Evolutionary conservation across 495 filamentous ascomycete genomes (phyloP), one percentile per base, ranked within the genome.

Genomic region (Penicillium robsamsonii): DNA sequence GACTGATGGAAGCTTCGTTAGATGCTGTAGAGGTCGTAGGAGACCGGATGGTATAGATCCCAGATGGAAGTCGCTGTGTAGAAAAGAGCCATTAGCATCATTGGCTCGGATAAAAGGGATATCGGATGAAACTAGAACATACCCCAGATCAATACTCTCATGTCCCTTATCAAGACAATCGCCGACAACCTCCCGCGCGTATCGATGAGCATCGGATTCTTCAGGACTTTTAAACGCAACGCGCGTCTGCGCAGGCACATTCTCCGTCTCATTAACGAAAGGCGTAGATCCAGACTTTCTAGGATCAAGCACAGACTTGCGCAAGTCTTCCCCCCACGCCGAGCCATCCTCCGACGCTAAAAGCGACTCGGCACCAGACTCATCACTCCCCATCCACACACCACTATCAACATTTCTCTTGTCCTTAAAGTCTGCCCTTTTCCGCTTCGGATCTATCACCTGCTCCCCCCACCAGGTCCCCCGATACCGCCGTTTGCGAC

Each of bases 311-410:
- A 58, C 62, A 8, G 65, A 58, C 53, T 64, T 64, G 53, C 74
- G 42, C 41, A 77, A 58, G 46, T 76, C 74, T 51, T 76, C 76
- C 7, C 70, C 72, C 72, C 70, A 75, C 13, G 35, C 41, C 24
- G 70, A 57, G 31, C 63, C 65, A 67, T 75, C 72, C 47, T 73
- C 74, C 0, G 67, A 73, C 2, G 70, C 60, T 40, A 75, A 57
- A 27, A 70, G 50, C 35, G 65, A 73, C 24, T 71, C 68, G 1
- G 60, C 65, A 5, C 52, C 59, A 13, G 73, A 74, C 55, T 75
- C 74, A 61, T 89, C 87, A 62, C 87, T 89, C 15, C 81, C 84
- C 82, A 92, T 82, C 79, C 83, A 92, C n/a, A 93, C 84, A 51
- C 88, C 90, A 71, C 87, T 91, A 67, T 95, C 90, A n/a, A 84